Evolutionary conservation across 164 flowering plant species (phyloP).

Genomic region (Macadamia tetraphylla): DNA sequence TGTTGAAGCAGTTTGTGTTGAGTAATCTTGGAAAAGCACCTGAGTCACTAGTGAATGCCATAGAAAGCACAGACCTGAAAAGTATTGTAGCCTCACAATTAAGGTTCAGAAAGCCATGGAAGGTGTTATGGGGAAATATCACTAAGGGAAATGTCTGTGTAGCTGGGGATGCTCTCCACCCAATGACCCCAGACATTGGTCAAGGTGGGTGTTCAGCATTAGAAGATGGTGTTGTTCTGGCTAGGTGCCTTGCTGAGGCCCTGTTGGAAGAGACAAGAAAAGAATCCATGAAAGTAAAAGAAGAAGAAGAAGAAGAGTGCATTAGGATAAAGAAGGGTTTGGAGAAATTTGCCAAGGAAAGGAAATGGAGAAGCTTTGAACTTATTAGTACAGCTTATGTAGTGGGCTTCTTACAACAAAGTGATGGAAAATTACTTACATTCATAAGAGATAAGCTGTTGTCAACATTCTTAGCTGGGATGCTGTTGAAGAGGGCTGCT

Average conservation of each 20-base stretch:
- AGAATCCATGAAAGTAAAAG: not conserved
- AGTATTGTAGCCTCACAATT: slow-evolving; percentile 22
- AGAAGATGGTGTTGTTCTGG: slow-evolving; percentile 45
- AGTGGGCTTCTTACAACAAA: slow-evolving; percentile 11
- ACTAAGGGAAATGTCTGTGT: slow-evolving; percentile 35
- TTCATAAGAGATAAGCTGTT: slow-evolving; percentile 11
- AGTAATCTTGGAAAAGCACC: slow-evolving; percentile 30
- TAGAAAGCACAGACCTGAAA: slow-evolving; percentile 24
- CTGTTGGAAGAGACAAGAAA: slow-evolving; percentile 6
- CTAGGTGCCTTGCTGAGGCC: slow-evolving; percentile 42
- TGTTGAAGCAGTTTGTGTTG: slow-evolving; percentile 36
- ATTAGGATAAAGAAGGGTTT: slow-evolving; percentile 12
- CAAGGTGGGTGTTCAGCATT: slow-evolving; percentile 49
- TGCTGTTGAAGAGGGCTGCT: slow-evolving; percentile 23
- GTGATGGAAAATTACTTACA: slow-evolving; percentile 7
- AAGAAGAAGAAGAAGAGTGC: slow-evolving; percentile 10
- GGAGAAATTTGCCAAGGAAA: slow-evolving; percentile 19
- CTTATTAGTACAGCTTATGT: slow-evolving; percentile 17
- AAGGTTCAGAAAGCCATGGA: slow-evolving; percentile 34
- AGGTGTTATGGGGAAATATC: slow-evolving; percentile 32
- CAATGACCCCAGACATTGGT: slow-evolving; percentile 43
- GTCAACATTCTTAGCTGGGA: slow-evolving; percentile 2
- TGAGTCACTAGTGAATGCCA: slow-evolving; percentile 11
- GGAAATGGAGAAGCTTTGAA: slow-evolving; percentile 27
- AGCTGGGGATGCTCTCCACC: slow-evolving; percentile 49